Conservation (phyloP, 371 early-diverging fungal genomes). For the Vairimorpha necatrix region DNA sequence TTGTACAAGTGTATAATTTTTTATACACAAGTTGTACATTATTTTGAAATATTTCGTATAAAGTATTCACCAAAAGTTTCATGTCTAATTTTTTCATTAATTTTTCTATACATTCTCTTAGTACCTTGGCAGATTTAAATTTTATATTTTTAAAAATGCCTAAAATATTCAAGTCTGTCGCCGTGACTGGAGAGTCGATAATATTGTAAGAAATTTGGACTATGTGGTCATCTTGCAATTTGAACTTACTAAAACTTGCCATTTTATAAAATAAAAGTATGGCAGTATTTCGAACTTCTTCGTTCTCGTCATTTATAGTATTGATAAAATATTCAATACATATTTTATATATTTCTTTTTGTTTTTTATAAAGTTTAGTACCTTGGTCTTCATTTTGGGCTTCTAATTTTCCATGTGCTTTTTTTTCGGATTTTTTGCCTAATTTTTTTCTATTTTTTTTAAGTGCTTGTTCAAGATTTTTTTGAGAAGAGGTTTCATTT, state of each 20-base stretch:
- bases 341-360: conserved; percentile 1
- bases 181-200: not conserved
- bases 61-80: not conserved
- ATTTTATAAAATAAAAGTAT: not conserved
- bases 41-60: not conserved
- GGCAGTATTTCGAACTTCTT: conserved; percentile 7
- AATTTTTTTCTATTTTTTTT: not conserved
- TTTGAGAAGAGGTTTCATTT: not conserved
- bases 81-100: not conserved
- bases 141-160: not conserved
- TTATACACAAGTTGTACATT: not conserved
- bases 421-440: not conserved
- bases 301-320: conserved; percentile 35
- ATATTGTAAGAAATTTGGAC: conserved; percentile 11
- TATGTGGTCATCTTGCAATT: not conserved
- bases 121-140: not conserved
- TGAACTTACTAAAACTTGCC: not conserved
- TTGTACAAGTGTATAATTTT: not conserved
- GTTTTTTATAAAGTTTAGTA: not conserved
- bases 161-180: not conserved
- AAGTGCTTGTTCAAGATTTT: not conserved
- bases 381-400: not conserved
- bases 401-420: not conserved
- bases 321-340: conserved; percentile 32
- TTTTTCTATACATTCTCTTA: not conserved